These are phyloP conservation scores for Aspergillus fructus DNA, from an alignment of 2,329 filamentous ascomycete genomes.

Conservation along the genomic window DNA sequence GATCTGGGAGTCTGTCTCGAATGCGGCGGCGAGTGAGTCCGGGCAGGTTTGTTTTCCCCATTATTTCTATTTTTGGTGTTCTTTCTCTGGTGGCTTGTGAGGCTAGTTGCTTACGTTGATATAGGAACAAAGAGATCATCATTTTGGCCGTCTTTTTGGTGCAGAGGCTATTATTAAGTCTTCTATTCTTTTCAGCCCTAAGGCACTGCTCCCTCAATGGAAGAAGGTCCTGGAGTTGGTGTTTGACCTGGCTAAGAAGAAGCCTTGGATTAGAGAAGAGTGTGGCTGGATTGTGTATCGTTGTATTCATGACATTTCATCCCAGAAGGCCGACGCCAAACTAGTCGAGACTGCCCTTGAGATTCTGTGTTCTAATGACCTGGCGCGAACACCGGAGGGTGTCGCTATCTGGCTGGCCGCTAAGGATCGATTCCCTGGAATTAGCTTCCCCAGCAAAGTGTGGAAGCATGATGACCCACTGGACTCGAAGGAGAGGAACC, in stretches of 20 bases:
- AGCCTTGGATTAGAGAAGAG: constrained; percentile 85
- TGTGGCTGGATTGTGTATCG: constrained; percentile 81
- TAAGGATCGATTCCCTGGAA: constrained; percentile 61
- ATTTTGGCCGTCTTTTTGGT: constrained; percentile 83
- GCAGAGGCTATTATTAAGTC: constrained; percentile 83
- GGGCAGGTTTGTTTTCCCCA: constrained; percentile 48
- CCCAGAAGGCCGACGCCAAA: constrained; percentile 39
- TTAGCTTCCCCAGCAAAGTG: constrained; percentile 65
- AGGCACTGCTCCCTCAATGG: constrained; percentile 52
- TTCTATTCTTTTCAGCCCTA: constrained; percentile 63
- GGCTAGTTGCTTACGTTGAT: constrained; percentile 40
- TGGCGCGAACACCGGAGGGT: constrained; percentile 81
- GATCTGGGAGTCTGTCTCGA: constrained; percentile 54
- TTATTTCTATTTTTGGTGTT: not conserved
- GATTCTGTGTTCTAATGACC: constrained; percentile 61
- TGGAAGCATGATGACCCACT: constrained; percentile 76
- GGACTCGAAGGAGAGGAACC: constrained; percentile 63
- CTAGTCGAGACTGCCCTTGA: constrained; percentile 63
- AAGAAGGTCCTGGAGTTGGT: constrained; percentile 69
- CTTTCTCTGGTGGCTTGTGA: not conserved
- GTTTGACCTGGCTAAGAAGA: constrained; percentile 72
- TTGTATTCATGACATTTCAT: constrained; percentile 58
- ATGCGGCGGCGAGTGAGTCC: constrained; percentile 51
- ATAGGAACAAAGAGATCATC: constrained; percentile 82
- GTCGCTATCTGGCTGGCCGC: constrained; percentile 83